A percentile compares a stretch with the other conserved stretches of the same genome.
Conservation (phyloP, 805 yeast genomes). For the Pichia rugopelliculosa region DNA sequence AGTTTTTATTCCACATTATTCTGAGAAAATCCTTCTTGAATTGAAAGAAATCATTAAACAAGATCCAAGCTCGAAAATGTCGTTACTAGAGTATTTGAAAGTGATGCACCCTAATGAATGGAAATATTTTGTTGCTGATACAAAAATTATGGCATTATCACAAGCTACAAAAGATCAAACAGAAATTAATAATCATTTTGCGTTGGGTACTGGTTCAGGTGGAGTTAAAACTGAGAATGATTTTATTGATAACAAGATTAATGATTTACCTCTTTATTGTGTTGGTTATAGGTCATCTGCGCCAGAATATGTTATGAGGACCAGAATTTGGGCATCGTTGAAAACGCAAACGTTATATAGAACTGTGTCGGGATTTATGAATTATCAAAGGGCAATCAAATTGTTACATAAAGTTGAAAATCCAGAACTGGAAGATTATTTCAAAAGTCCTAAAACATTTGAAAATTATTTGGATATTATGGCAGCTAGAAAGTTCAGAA, state of each 20-base stretch:
- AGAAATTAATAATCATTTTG: not conserved
- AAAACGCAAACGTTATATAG: constrained; percentile 79
- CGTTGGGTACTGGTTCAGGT: not conserved
- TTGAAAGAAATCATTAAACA: constrained; percentile 42
- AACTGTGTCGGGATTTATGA: constrained; percentile 78
- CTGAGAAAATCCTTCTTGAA: constrained; percentile 40
- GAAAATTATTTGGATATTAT: constrained; percentile 64
- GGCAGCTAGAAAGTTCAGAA: constrained; percentile 72
- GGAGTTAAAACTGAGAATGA: constrained; percentile 28
- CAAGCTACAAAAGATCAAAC: not conserved
- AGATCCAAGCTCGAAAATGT: constrained; percentile 36
- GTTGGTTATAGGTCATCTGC: constrained; percentile 65
- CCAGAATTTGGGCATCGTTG: constrained; percentile 82
- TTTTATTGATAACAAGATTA: constrained; percentile 35
- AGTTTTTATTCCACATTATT: constrained; percentile 45
- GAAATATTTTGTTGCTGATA: constrained; percentile 72
- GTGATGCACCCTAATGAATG: constrained; percentile 68
- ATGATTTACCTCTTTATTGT: constrained; percentile 63
- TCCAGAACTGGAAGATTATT: constrained; percentile 39
- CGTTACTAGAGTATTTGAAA: constrained; percentile 75
- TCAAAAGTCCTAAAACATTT: constrained; percentile 35
- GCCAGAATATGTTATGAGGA: constrained; percentile 57
- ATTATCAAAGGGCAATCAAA: constrained; percentile 67
- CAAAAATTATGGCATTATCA: constrained; percentile 41
- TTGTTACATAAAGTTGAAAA: constrained; percentile 62